A percentile compares a stretch with the other conserved stretches of the same genome.
phyloP scores from a whole-genome alignment of 2,329 filamentous ascomycete species.

The Phialemonium atrogriseum region DNA sequence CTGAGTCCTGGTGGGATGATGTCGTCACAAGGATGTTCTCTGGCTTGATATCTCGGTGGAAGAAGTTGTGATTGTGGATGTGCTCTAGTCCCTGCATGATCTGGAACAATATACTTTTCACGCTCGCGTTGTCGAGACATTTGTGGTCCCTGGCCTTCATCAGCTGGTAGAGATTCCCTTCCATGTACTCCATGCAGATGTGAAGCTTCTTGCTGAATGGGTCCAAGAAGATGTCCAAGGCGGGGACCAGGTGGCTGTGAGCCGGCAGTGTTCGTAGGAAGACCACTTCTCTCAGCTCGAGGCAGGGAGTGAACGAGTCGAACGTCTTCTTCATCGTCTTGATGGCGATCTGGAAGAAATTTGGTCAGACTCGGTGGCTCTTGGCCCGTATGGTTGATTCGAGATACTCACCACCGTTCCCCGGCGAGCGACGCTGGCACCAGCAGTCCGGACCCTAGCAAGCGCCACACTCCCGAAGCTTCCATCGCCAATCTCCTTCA shows the following conservation, averaged over 20 bases:
- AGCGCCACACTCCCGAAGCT: constrained; percentile 96
- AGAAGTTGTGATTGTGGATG: constrained; percentile 95
- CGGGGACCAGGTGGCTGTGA: constrained; percentile 91
- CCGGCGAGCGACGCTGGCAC: constrained; percentile 77
- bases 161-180: constrained; percentile 94
- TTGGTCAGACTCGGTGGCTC: neutral
- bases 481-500: constrained; percentile 98
- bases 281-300: constrained; percentile 93
- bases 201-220: constrained; percentile 94
- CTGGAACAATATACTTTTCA: constrained; percentile 97
- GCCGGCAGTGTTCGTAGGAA: constrained; percentile 83
- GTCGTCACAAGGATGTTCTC: constrained; percentile 98
- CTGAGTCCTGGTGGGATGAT: constrained; percentile 72
- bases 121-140: constrained; percentile 76
- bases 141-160: constrained; percentile 99
- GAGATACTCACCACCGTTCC: constrained; percentile 79
- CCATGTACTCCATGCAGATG: constrained; percentile 99
- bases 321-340: constrained; percentile 99
- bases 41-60: constrained; percentile 98
- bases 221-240: constrained; percentile 95
- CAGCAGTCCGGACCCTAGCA: constrained; percentile 83
- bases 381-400: constrained; percentile 7
- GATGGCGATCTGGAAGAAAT: constrained; percentile 69
- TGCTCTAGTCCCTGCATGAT: constrained; percentile 95
- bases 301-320: constrained; percentile 79